Conservation (phyloP, 768 basidiomycete genomes). For the Rhizopogon rudus region DNA sequence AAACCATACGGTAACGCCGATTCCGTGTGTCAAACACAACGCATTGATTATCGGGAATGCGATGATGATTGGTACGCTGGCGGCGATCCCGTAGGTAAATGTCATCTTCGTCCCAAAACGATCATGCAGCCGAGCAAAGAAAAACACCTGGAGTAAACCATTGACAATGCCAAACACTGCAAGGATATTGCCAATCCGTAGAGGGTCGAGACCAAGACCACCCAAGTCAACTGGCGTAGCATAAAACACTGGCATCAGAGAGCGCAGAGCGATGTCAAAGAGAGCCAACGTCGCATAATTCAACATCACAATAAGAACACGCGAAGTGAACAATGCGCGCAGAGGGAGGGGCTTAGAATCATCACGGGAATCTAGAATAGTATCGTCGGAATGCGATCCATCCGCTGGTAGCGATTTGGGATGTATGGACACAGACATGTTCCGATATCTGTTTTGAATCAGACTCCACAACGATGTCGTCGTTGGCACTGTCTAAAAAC, state of each 20-base stretch:
- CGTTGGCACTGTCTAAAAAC: background rate
- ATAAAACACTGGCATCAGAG: constrained; percentile 25
- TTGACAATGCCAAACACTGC: constrained; percentile 14
- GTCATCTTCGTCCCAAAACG: constrained; percentile 54
- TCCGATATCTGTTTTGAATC: constrained; percentile 23
- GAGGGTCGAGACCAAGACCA: constrained; percentile 8
- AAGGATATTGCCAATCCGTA: constrained; percentile 15
- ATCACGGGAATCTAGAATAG: background rate
- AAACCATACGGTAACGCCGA: constrained; percentile 39
- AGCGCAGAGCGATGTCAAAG: constrained; percentile 56
- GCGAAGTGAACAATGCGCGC: constrained; percentile 39
- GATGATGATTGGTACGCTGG: constrained; percentile 39
- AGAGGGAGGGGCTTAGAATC: constrained; percentile 34
- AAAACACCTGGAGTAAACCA: constrained; percentile 51
- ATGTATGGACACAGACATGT: background rate
- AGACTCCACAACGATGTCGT: constrained; percentile 25
- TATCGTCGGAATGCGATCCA: background rate
- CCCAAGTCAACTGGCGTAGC: constrained; percentile 12
- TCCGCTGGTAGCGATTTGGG: background rate
- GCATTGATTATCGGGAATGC: constrained; percentile 41
- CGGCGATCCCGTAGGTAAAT: constrained; percentile 33
- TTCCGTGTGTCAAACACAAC: constrained; percentile 32
- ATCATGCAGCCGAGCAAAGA: constrained; percentile 52
- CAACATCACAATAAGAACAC: constrained; percentile 45
- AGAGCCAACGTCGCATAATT: constrained; percentile 59